These are phyloP conservation scores for Fusarium redolens DNA, from an alignment of 2,329 filamentous ascomycete species.

Conservation along the genomic window DNA sequence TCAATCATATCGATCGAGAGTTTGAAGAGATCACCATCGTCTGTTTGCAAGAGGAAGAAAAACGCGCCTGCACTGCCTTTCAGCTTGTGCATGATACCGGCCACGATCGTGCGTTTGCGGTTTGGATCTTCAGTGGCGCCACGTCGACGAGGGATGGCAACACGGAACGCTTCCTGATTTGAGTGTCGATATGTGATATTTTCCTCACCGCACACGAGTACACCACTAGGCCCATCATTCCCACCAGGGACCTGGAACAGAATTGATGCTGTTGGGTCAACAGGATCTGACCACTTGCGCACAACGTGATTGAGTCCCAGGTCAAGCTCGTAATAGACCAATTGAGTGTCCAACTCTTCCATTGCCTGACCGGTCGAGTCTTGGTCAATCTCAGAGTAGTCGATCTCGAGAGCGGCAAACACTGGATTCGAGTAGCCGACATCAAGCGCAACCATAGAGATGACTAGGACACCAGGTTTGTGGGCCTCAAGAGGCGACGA, in stretches of 20 bases:
- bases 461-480: constrained; percentile 89
- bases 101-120: constrained; percentile 86
- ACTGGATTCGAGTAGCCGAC: constrained; percentile 98
- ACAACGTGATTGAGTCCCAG: constrained; percentile 97
- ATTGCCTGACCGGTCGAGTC: constrained; percentile 87
- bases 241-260: constrained; percentile 97
- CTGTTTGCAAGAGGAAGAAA: constrained; percentile 95
- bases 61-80: constrained; percentile 85
- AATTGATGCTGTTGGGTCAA: constrained; percentile 88
- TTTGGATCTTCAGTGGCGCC: constrained; percentile 93
- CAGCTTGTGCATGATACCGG: constrained; percentile 97
- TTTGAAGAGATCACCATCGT: constrained; percentile 99
- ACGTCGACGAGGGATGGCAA: constrained; percentile 87
- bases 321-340: constrained; percentile 98
- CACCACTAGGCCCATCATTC: constrained; percentile 91
- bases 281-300: constrained; percentile 93
- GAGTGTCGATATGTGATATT: constrained; percentile 98
- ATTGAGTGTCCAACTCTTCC: constrained; percentile 84
- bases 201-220: constrained; percentile 93
- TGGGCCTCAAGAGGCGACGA: constrained; percentile 97
- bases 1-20: constrained; percentile 91
- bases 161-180: constrained; percentile 88
- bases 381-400: constrained; percentile 91
- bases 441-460: constrained; percentile 88
- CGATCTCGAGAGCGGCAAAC: constrained; percentile 93